Conservation (phyloP, 768 basidiomycete species). For the Xerocomus potaroensis region DNA sequence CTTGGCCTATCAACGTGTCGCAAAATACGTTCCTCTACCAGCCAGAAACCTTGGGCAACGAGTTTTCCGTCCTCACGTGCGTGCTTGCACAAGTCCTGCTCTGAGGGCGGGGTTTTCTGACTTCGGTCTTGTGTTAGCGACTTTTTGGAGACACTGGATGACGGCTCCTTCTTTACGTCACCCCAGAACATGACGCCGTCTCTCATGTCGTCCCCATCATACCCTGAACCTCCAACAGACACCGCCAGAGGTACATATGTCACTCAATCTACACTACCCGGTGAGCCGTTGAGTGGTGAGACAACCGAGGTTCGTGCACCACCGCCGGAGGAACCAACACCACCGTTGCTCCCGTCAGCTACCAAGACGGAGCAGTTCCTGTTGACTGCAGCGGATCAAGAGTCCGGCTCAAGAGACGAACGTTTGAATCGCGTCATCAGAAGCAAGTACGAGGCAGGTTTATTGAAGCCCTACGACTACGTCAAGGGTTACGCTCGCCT, state of each 20-base stretch:
- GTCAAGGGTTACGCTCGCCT: constrained; percentile 92
- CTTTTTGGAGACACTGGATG: constrained; percentile 84
- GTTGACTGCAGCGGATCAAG: constrained; percentile 92
- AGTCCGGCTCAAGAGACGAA: constrained; percentile 84
- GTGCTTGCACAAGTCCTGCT: constrained; percentile 19
- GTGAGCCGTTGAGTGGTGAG: constrained; percentile 20
- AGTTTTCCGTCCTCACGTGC: constrained; percentile 78
- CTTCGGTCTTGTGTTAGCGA: constrained; percentile 45
- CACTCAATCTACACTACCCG: constrained; percentile 8
- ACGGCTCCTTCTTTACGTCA: constrained; percentile 72
- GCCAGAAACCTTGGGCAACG: constrained; percentile 72
- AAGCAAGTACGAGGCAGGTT: constrained; percentile 94
- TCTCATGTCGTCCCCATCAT: constrained; percentile 41
- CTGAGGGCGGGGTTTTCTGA: background rate
- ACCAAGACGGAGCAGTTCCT: constrained; percentile 86
- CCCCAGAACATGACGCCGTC: constrained; percentile 47
- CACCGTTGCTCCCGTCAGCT: constrained; percentile 61
- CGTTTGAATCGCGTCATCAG: constrained; percentile 87
- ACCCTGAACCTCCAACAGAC: constrained; percentile 13
- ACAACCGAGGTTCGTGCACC: constrained; percentile 21
- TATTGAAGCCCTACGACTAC: constrained; percentile 94
- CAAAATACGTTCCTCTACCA: constrained; percentile 60
- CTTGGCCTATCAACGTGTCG: constrained; percentile 53
- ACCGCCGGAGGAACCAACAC: constrained; percentile 38
- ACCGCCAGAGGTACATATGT: constrained; percentile 14